Conservation (phyloP, 2,329 filamentous ascomycete genomes). For the Coniochaeta sp. region DNA sequence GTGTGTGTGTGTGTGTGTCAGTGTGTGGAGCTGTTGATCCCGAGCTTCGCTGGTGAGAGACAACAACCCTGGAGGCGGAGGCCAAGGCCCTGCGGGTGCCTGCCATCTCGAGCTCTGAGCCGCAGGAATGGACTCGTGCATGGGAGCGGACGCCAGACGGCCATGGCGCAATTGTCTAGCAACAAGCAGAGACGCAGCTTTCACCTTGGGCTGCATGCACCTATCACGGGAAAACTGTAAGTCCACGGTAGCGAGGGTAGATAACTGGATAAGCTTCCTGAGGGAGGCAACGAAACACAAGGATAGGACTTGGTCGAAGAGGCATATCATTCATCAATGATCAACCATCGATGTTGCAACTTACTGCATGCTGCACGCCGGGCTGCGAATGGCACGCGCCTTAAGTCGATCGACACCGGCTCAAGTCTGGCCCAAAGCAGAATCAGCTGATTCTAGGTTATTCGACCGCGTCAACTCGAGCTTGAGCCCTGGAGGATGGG, state of each 20-base stretch:
- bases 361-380: background rate
- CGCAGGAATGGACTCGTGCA: background rate
- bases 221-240: background rate
- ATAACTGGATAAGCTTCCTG: background rate
- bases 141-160: background rate
- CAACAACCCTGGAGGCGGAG: background rate
- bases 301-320: background rate
- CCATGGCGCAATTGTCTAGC: background rate
- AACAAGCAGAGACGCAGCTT: background rate
- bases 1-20: background rate
- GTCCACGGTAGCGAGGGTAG: background rate
- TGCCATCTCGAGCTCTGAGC: background rate
- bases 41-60: background rate
- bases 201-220: background rate
- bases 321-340: background rate
- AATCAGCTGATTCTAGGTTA: conserved; percentile 16
- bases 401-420: background rate
- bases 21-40: background rate
- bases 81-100: background rate
- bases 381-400: background rate
- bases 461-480: conserved; percentile 6
- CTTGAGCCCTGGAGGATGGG: background rate
- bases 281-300: background rate
- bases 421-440: conserved; percentile 7
- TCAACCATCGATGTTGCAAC: background rate